phyloP scores from a whole-genome alignment of 768 basidiomycete genomes.

The Tulasnella sp. region DNA sequence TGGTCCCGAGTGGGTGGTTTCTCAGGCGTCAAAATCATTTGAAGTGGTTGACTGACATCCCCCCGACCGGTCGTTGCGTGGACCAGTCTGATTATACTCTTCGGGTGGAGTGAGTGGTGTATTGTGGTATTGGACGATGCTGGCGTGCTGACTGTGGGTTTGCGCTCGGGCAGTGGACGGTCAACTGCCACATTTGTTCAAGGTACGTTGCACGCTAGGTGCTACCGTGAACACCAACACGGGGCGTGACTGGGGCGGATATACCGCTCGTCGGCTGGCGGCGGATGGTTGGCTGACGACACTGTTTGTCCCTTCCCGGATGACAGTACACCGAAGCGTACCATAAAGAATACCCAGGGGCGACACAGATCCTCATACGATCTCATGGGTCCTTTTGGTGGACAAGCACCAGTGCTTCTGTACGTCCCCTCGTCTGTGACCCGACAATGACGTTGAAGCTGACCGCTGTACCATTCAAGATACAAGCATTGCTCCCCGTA shows the following conservation, averaged over 20 bases:
- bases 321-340: conserved; percentile 16
- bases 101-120: conserved; percentile 15
- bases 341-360: conserved; percentile 14
- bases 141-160: neutral
- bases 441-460: neutral
- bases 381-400: conserved; percentile 3
- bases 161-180: conserved; percentile 14
- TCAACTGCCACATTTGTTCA: conserved; percentile 8
- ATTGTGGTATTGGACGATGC: neutral
- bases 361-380: conserved; percentile 16
- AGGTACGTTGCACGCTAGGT: neutral
- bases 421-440: neutral
- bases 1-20: neutral
- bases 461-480: neutral
- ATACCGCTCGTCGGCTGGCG: no score
- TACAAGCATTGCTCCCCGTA: conserved; percentile 1
- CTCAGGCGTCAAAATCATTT: no score
- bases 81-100: conserved; percentile 15
- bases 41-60: neutral
- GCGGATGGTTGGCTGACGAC: no score
- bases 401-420: neutral
- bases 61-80: neutral
- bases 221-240: no score
- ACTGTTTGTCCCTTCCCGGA: neutral
- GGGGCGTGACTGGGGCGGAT: no score